A percentile compares a stretch with the other conserved stretches of the same genome.
Evolutionary conservation across 306 rosid genomes (phyloP).

Genomic region (Prinsepia uniflora): DNA sequence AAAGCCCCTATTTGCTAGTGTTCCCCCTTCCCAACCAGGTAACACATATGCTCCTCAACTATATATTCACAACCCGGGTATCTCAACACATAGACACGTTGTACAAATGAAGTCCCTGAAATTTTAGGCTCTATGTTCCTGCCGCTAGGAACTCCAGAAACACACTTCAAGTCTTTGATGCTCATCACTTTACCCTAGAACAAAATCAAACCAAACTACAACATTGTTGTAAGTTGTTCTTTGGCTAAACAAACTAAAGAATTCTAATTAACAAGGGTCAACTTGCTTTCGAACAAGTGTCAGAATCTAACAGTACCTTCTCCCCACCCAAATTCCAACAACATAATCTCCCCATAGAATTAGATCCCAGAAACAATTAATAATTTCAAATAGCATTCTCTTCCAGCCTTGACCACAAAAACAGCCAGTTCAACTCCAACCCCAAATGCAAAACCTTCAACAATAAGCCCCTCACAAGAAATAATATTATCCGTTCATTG

Average conservation of each 20-base stretch:
- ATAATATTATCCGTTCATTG: neutral
- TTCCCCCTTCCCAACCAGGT: neutral
- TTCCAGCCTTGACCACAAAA: neutral
- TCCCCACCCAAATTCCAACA: neutral
- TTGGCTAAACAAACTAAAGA: neutral
- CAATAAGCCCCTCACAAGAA: neutral
- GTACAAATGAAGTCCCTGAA: neutral
- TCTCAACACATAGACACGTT: neutral
- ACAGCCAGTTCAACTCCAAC: neutral
- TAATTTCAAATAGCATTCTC: neutral
- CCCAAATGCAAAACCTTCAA: conserved; percentile 4
- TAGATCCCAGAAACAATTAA: neutral
- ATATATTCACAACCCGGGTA: neutral
- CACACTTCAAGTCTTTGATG: neutral
- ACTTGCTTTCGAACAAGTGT: neutral
- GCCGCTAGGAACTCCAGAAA: neutral
- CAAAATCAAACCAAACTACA: neutral
- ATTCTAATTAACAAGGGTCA: neutral
- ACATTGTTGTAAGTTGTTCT: neutral
- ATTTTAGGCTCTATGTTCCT: neutral
- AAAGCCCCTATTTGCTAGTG: neutral
- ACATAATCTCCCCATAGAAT: neutral
- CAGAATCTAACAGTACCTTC: neutral
- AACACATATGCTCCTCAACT: neutral
- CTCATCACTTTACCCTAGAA: neutral